Conservation (phyloP, 1,284 basidiomycete genomes). For the Pyrrhoderma noxium region DNA sequence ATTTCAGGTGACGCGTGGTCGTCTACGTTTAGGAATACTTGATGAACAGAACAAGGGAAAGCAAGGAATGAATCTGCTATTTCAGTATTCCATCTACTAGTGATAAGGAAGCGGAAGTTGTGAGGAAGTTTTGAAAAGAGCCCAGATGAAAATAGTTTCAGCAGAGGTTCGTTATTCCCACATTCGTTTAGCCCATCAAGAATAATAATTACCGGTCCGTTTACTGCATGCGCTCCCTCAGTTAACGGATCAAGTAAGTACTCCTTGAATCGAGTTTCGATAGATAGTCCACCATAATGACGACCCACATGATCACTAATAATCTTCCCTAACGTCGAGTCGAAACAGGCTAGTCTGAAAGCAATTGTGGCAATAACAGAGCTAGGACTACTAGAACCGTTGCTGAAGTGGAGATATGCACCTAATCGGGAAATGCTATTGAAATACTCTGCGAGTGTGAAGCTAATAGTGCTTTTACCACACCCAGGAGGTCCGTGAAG, state of each 20-base stretch:
- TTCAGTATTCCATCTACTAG: not conserved
- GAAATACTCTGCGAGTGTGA: not conserved
- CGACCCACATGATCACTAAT: not conserved
- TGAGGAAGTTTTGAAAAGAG: not conserved
- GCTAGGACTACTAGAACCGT: not conserved
- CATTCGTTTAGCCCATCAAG: slow-evolving; percentile 7
- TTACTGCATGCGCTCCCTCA: too few species aligned
- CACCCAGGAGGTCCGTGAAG: not conserved
- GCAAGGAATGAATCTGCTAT: not conserved
- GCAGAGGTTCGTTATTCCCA: slow-evolving; percentile 9
- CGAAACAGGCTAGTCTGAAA: not conserved
- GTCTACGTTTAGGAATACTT: too few species aligned
- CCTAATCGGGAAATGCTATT: not conserved
- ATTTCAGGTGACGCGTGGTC: too few species aligned
- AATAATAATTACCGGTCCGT: not conserved
- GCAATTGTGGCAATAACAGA: not conserved
- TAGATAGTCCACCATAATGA: not conserved
- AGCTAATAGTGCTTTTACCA: not conserved
- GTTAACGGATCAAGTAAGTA: not conserved
- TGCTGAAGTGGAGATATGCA: slow-evolving; percentile 1
- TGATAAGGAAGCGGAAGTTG: slow-evolving; percentile 4
- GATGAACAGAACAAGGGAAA: too few species aligned
- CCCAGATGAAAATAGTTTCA: not conserved
- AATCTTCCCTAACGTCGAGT: not conserved
- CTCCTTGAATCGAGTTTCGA: not conserved